Percentiles rank a stretch among this genome's conserved stretches.
Conservation (phyloP, 2,329 filamentous ascomycete genomes). For the Colletotrichum sp. region DNA sequence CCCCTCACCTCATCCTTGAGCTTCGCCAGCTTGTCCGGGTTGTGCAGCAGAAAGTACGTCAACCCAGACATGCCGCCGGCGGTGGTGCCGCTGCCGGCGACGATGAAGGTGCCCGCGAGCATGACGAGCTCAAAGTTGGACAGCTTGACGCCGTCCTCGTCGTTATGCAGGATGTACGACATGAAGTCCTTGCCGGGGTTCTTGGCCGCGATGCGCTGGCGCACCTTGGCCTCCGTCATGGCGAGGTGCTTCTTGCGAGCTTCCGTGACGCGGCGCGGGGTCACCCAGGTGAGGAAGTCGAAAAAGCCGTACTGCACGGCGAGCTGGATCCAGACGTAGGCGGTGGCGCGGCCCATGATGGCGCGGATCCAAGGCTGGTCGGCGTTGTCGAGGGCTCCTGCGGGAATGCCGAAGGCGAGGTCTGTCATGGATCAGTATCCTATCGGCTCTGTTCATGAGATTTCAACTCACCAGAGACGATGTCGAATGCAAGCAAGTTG, state of each 20-base stretch:
- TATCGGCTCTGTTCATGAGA: rapidly evolving
- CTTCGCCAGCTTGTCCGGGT: background rate
- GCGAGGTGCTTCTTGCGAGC: background rate
- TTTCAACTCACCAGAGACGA: conserved; percentile 5
- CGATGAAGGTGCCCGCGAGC: background rate
- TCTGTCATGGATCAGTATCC: background rate
- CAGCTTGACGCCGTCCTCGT: background rate
- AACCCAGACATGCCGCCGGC: background rate
- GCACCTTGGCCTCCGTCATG: background rate
- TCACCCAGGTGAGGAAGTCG: background rate
- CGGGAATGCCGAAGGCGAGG: background rate
- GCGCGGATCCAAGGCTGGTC: background rate
- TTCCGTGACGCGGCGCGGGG: background rate
- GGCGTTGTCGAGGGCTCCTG: background rate
- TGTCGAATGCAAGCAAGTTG: conserved; percentile 31
- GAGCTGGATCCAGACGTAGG: conserved; percentile 1
- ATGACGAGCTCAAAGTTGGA: background rate
- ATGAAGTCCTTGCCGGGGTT: background rate
- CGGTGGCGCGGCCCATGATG: background rate
- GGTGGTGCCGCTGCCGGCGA: background rate
- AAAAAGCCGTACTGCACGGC: background rate
- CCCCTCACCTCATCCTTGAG: background rate
- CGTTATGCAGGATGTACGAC: background rate
- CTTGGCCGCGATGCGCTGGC: background rate
- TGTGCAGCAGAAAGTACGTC: background rate